Evolutionary conservation across 495 filamentous ascomycete species (phyloP).

Genomic region (Talaromyces thailandensis): DNA sequence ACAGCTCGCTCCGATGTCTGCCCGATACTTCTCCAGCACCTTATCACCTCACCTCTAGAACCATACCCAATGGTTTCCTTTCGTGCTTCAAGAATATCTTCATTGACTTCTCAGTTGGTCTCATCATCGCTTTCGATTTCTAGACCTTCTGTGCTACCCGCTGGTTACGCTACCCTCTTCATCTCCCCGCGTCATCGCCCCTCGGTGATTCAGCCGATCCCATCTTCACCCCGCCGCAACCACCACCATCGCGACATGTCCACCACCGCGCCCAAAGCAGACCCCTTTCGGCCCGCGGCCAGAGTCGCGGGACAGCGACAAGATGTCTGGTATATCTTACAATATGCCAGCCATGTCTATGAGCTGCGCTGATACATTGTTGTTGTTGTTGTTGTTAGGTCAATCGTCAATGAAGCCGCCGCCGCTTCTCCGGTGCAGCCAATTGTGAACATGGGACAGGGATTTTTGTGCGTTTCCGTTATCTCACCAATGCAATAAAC

Average conservation of each 20-base stretch:
- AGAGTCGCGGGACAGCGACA: constrained; percentile 75
- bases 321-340: constrained; percentile 77
- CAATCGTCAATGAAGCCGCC: constrained; percentile 90
- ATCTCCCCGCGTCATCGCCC: background rate
- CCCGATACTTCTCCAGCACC: background rate
- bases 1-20: background rate
- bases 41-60: background rate
- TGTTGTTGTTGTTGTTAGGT: constrained; percentile 41
- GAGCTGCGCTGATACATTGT: constrained; percentile 12
- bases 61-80: background rate
- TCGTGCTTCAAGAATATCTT: background rate
- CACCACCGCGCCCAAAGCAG: constrained; percentile 29
- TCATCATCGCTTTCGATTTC: background rate
- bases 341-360: background rate
- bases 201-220: background rate
- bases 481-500: background rate
- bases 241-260: constrained; percentile 21
- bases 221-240: background rate
- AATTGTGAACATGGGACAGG: constrained; percentile 93
- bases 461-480: constrained; percentile 61
- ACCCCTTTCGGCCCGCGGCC: constrained; percentile 60
- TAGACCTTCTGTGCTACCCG: background rate
- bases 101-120: background rate
- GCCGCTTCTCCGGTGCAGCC: constrained; percentile 78
- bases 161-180: background rate